Evolutionary conservation across 176 grass and related monocot genomes (phyloP).

Genomic region (Paspalum notatum): DNA sequence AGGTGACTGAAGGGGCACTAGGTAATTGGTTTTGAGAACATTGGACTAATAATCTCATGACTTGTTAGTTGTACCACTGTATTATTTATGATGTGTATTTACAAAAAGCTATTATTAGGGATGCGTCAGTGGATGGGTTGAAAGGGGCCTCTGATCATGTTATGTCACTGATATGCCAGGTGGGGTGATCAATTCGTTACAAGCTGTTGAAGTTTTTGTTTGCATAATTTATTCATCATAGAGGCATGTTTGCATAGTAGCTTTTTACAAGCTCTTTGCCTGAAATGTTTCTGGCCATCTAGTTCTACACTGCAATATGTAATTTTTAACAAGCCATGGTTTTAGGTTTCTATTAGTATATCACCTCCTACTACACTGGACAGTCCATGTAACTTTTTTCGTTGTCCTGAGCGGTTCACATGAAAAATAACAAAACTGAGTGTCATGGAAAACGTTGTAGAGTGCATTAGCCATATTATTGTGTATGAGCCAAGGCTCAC

Average conservation of each 20-base stretch:
- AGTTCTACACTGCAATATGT: constrained; percentile 9
- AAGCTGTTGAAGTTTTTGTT: background rate
- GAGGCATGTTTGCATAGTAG: background rate
- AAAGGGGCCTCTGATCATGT: background rate
- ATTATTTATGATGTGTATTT: background rate
- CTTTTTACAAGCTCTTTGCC: background rate
- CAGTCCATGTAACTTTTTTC: background rate
- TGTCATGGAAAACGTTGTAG: background rate
- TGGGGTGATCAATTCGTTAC: background rate
- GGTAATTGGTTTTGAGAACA: background rate
- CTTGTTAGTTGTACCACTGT: background rate
- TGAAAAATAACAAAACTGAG: background rate
- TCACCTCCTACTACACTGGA: background rate
- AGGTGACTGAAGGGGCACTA: background rate
- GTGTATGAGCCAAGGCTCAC: background rate
- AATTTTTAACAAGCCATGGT: background rate
- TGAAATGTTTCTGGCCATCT: background rate
- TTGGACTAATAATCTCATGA: background rate
- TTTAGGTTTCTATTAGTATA: background rate
- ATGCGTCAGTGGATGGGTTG: background rate
- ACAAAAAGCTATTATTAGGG: background rate
- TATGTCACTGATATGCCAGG: background rate
- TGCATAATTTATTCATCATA: background rate
- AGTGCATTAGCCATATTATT: background rate
- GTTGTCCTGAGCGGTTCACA: background rate